Evolutionary conservation across 2,329 filamentous ascomycete species (phyloP).

Genomic region (Coccinonectria pachysandricola): DNA sequence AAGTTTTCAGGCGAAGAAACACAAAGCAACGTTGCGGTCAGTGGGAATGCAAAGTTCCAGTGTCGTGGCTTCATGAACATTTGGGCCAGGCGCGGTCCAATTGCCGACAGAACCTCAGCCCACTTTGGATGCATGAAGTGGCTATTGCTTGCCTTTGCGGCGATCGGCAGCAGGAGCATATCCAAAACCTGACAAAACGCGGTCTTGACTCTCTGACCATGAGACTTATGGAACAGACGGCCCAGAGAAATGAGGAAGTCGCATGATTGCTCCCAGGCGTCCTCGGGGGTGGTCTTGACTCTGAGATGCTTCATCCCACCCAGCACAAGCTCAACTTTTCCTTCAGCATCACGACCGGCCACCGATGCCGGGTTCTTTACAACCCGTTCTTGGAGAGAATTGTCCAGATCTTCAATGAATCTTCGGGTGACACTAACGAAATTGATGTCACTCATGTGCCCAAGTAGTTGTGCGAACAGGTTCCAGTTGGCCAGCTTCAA

Average conservation of each 20-base stretch:
- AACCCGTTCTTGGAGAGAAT: constrained; percentile 63
- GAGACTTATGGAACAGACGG: constrained; percentile 71
- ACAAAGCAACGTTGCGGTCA: constrained; percentile 80
- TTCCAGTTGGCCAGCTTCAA: constrained; percentile 92
- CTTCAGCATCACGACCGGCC: constrained; percentile 59
- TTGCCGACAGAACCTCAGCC: constrained; percentile 70
- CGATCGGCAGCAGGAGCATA: constrained; percentile 75
- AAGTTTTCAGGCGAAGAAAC: constrained; percentile 80
- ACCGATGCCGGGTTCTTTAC: constrained; percentile 52
- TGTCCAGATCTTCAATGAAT: constrained; percentile 72
- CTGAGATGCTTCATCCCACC: constrained; percentile 85
- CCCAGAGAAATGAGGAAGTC: constrained; percentile 78
- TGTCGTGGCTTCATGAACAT: constrained; percentile 88
- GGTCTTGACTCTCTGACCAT: constrained; percentile 83
- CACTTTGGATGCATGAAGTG: constrained; percentile 76
- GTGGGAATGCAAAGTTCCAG: constrained; percentile 79
- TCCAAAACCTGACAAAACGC: constrained; percentile 91
- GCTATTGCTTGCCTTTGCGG: constrained; percentile 62
- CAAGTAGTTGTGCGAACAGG: constrained; percentile 82
- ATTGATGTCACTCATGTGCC: constrained; percentile 92
- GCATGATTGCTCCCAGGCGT: constrained; percentile 76
- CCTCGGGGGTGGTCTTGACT: constrained; percentile 61
- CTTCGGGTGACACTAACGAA: constrained; percentile 75
- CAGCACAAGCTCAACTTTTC: constrained; percentile 76
- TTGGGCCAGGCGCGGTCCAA: constrained; percentile 69